Evolutionary conservation across 2,329 filamentous ascomycete species (phyloP).

Genomic region (Epichloe bromicola): DNA sequence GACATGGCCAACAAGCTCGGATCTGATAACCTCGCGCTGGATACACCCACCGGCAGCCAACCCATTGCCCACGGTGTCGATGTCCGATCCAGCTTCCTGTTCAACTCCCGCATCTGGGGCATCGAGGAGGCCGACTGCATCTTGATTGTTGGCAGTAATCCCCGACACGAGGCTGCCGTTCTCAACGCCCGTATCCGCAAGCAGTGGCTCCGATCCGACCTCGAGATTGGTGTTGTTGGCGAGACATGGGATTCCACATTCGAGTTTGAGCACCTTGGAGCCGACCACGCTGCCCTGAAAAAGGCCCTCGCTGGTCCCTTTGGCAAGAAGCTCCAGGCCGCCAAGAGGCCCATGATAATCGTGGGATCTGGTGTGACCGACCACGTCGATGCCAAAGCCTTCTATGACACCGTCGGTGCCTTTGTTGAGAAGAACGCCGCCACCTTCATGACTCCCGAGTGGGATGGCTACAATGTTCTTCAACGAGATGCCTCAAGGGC

Average conservation of each 20-base stretch:
- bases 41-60: conserved; percentile 70
- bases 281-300: conserved; percentile 69
- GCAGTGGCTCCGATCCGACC: conserved; percentile 90
- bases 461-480: conserved; percentile 96
- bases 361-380: conserved; percentile 87
- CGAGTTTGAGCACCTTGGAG: conserved; percentile 82
- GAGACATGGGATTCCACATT: conserved; percentile 90
- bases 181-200: conserved; percentile 95
- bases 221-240: conserved; percentile 84
- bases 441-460: conserved; percentile 79
- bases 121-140: conserved; percentile 90
- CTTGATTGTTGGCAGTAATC: conserved; percentile 88
- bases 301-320: conserved; percentile 73
- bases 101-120: conserved; percentile 91
- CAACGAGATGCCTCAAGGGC: conserved; percentile 86
- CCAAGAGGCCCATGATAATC: conserved; percentile 92
- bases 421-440: conserved; percentile 90
- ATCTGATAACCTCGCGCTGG: conserved; percentile 88
- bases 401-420: conserved; percentile 78
- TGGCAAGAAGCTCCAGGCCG: conserved; percentile 78
- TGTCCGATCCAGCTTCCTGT: conserved; percentile 84
- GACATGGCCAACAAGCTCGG: conserved; percentile 93
- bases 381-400: conserved; percentile 79
- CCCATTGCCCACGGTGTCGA: conserved; percentile 89
- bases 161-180: conserved; percentile 86